These are phyloP conservation scores for Cercospora sp. DNA, from an alignment of 2,329 filamentous ascomycete species.

Conservation along the genomic window DNA sequence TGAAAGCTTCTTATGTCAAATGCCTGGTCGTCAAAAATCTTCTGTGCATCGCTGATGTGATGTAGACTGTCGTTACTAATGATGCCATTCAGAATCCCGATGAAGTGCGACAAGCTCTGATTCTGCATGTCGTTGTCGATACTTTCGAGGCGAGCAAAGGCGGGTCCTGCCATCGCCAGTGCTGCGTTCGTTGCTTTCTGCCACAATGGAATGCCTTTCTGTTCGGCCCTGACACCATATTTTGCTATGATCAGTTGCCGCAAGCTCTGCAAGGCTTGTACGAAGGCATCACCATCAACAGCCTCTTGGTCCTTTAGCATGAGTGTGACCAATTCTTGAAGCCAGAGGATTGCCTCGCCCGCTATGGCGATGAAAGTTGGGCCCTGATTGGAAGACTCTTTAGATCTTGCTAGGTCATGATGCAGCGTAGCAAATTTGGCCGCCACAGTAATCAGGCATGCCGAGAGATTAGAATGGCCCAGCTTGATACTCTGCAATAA, in stretches of 20 bases:
- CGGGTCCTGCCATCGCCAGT: slow-evolving; percentile 66
- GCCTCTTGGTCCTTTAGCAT: slow-evolving; percentile 66
- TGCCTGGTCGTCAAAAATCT: slow-evolving; percentile 66
- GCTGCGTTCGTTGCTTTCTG: slow-evolving; percentile 71
- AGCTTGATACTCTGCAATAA: slow-evolving; percentile 67
- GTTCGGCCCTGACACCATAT: slow-evolving; percentile 72
- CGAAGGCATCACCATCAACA: slow-evolving; percentile 67
- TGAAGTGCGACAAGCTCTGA: slow-evolving; percentile 53
- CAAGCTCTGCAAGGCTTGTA: slow-evolving; percentile 65
- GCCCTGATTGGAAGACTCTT: slow-evolving; percentile 42
- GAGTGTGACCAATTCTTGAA: slow-evolving; percentile 61
- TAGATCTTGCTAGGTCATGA: slow-evolving; percentile 48
- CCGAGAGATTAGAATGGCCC: slow-evolving; percentile 63
- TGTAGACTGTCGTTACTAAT: slow-evolving; percentile 41
- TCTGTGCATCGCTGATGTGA: slow-evolving; percentile 28
- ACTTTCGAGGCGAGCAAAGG: slow-evolving; percentile 53
- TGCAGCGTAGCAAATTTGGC: slow-evolving; percentile 71
- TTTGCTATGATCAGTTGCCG: slow-evolving; percentile 72
- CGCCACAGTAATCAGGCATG: slow-evolving; percentile 67
- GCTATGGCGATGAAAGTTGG: slow-evolving; percentile 89
- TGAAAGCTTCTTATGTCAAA: slow-evolving; percentile 79
- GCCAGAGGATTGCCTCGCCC: slow-evolving; percentile 72
- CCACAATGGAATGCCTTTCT: slow-evolving; percentile 74
- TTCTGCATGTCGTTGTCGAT: slow-evolving; percentile 36
- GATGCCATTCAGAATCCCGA: slow-evolving; percentile 42